Base-by-base conservation (phyloP, 805 yeast species). In the Lachancea quebecensis region DNA sequence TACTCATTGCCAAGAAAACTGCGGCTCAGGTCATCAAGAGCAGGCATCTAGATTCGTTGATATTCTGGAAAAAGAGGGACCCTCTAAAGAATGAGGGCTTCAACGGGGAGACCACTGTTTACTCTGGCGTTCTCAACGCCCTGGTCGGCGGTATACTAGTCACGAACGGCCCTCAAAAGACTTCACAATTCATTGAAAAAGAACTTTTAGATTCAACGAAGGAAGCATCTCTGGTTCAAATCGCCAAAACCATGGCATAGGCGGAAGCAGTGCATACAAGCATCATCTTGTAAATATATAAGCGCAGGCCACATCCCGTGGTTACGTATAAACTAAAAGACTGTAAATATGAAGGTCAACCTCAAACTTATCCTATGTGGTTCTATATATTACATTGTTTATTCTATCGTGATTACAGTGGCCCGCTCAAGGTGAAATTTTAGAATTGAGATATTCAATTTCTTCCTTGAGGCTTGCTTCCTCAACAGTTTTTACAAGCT, bases 401-500 rank as follows among this genome's bases (percentile, higher is more conserved):
- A 12, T 12, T 30, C 33, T 30, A 21, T 21, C 25, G 25, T 21
- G 25, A 21, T 21, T 21, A 21, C 25, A 21, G 25, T 21, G 25
- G 25, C 25, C 25, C 7, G 7, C 25, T 21, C 48, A 47, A 25
- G 33, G 40, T 9, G 46, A 25, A 45, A 81, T 60, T 53, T 84
- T 75, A 10, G 87, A 80, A 65, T 88, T 90, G 53, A 88, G 73
- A 52, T 82, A 81, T 4, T 81, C 89, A 56, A 90, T 85, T 57
- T 89, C 96, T 53, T 84, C 90, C 57, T 83, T 83, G 56, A 90
- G 70, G 58, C 90, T 84, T 18, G 95, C 95, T 61, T 90, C 97
- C 62, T 91, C 97, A 4, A 91, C 96, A 1, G 95, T 86, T 68
- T 90, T 90, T 16, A 91, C 98, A 59, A 91, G 74, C 65, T 91